These are phyloP conservation scores for Elymus sibiricus DNA, from an alignment of 176 grass and related monocot species.

Conservation along the genomic window DNA sequence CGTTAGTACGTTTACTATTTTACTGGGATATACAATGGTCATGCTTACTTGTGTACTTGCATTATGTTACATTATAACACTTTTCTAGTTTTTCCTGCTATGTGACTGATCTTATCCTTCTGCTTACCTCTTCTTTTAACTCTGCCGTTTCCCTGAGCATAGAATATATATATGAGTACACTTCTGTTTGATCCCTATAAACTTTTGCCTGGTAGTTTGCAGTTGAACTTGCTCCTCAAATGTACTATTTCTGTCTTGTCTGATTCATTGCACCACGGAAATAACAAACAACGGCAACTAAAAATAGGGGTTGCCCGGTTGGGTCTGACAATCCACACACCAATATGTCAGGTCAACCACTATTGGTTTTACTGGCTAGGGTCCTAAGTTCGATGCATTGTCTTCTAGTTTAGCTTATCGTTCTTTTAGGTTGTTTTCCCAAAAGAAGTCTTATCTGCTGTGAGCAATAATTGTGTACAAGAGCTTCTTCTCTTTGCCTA, in stretches of 20 bases:
- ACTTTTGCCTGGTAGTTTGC: not conserved
- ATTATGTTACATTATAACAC: not conserved
- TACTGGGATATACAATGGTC: not conserved
- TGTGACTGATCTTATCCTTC: constrained; percentile 2
- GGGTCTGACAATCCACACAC: constrained; percentile 3
- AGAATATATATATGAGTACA: not conserved
- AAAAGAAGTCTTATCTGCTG: constrained; percentile 8
- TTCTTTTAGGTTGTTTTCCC: not conserved
- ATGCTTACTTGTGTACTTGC: not conserved
- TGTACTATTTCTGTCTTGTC: not conserved
- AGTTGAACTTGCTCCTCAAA: constrained; percentile 13
- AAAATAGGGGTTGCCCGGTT: constrained; percentile 7
- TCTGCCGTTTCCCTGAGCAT: not conserved
- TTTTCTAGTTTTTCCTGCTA: not conserved
- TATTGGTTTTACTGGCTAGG: constrained; percentile 10
- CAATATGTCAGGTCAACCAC: constrained; percentile 37
- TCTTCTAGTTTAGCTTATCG: constrained; percentile 16
- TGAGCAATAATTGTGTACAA: constrained; percentile 18
- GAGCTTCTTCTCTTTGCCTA: constrained; percentile 16
- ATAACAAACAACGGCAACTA: constrained; percentile 4
- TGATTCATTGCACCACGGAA: not conserved
- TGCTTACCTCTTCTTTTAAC: not conserved
- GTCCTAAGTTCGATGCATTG: constrained; percentile 11
- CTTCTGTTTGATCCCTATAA: not conserved
- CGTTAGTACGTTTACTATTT: not conserved